Evolutionary conservation across 2,329 filamentous ascomycete genomes (phyloP), one percentile per base, ranked within the genome.

Genomic region (Biscogniauxia mediterranea): DNA sequence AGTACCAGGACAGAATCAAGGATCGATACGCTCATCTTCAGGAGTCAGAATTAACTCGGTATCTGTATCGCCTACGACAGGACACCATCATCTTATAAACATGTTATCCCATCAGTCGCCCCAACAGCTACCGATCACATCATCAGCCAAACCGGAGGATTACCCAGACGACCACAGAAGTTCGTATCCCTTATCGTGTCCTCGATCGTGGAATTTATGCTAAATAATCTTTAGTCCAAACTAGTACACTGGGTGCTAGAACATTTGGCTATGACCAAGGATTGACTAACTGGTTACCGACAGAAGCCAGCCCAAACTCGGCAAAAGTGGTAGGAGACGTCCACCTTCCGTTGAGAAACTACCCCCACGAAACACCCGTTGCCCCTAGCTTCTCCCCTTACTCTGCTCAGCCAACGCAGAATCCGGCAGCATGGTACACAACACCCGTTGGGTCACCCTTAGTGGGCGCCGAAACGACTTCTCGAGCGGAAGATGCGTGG

Each of bases 311-410:
- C 49, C 72, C 77, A 13, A 74, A 69, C 62, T 69, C 77, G 19
- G 64, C 70, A n/a, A 75, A 79, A 13, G 82, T 81, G 61, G 69
- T 78, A 8, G 74, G 74, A 49, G 80, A 81, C 25, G 65, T 80
- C 62, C 78, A 74, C 60, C 64, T 76, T 9, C 74, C 76, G 13
- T 87, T 84, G 85, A 75, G 79, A 62, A 71, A 77, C 6, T 84
- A 81, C 66, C 70, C 81, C 9, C 76, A 81, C 51, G 82, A 83
- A 50, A 80, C 83, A 7, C 79, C 83, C 9, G 75, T 84, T 38
- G 80, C 80, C 3, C 76, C 81, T 0, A 80, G 79, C 2, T 83
- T 81, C 62, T 80, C 82, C 5, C 78, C 81, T 1, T 85, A 83
- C 66, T 74, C 77, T 5, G 76, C 78, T 21, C 76, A 79, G 51